Evolutionary conservation across 306 rosid species (phyloP).

Genomic region (Cucurbita ficifolia): DNA sequence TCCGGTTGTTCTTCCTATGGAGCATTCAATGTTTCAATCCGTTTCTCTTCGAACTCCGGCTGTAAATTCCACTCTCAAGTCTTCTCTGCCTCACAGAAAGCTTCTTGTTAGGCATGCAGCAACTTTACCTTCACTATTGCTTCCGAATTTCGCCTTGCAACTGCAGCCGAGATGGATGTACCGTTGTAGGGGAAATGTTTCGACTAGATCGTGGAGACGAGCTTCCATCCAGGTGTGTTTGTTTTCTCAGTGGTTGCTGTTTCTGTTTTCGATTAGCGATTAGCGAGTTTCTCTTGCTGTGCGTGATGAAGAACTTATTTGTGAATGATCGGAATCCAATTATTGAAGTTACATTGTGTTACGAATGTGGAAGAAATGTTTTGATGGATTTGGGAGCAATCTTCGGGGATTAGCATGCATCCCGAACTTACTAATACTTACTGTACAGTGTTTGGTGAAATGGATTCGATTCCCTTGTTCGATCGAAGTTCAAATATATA

Average conservation of each 20-base stretch:
- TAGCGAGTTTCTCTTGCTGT: background rate
- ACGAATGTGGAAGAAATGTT: background rate
- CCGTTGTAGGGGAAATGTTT: slow-evolving; percentile 9
- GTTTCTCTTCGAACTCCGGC: slow-evolving; percentile 22
- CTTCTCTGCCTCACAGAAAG: slow-evolving; percentile 13
- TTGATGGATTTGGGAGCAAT: background rate
- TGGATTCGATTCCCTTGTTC: background rate
- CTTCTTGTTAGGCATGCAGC: slow-evolving; percentile 3
- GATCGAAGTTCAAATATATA: background rate
- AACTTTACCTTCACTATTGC: slow-evolving; percentile 5
- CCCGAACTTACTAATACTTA: background rate
- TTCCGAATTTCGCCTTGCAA: slow-evolving; percentile 17
- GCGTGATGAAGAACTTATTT: background rate
- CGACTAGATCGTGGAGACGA: slow-evolving; percentile 11
- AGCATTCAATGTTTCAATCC: slow-evolving; percentile 35
- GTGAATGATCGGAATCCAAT: background rate
- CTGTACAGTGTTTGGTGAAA: background rate
- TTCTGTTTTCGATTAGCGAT: background rate
- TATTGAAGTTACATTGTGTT: background rate
- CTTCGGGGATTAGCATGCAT: background rate
- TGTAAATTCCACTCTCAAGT: slow-evolving; percentile 10
- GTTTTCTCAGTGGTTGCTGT: background rate
- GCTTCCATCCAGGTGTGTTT: slow-evolving; percentile 42
- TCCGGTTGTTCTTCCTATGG: slow-evolving; percentile 21
- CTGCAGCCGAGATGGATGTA: slow-evolving; percentile 15